These are phyloP conservation scores for Cyamopsis tetragonoloba DNA, from an alignment of 306 rosid species.

Conservation along the genomic window DNA sequence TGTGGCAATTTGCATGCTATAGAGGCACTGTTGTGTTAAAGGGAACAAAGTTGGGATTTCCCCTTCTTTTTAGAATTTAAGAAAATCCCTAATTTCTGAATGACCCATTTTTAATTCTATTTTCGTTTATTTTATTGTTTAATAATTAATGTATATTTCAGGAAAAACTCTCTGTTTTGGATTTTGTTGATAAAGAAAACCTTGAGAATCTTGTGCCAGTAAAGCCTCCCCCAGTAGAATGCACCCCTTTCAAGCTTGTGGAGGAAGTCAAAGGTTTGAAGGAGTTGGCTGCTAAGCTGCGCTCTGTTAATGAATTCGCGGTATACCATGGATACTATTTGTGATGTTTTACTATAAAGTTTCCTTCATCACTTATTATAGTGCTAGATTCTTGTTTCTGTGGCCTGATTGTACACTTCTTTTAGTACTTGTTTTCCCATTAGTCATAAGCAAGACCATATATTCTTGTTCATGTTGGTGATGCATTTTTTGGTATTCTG, in stretches of 20 bases:
- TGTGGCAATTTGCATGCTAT: too few relatives aligned
- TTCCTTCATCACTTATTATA: constrained; percentile 8
- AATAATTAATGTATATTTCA: constrained; percentile 35
- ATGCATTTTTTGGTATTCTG: constrained; percentile 9
- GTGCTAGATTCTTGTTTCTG: background rate
- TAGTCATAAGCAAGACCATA: background rate
- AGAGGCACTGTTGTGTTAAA: too few relatives aligned
- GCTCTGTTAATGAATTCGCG: constrained; percentile 76
- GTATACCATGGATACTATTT: constrained; percentile 37
- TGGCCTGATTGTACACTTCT: background rate
- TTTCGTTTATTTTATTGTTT: background rate
- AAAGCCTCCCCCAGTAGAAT: constrained; percentile 49
- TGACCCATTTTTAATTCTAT: too few relatives aligned
- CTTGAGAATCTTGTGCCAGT: constrained; percentile 45
- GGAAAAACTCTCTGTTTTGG: constrained; percentile 60
- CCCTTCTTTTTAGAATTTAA: too few relatives aligned
- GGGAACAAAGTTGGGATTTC: too few relatives aligned
- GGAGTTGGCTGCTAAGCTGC: constrained; percentile 72
- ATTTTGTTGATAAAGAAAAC: constrained; percentile 68
- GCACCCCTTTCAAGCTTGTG: constrained; percentile 79
- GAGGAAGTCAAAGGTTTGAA: constrained; percentile 81
- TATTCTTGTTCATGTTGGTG: background rate
- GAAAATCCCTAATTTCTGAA: too few relatives aligned
- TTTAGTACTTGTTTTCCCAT: constrained; percentile 10
- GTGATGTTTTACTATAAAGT: background rate